Evolutionary conservation across 345 rosid genomes (phyloP), one percentile per base, ranked within the genome.

Genomic region (Salix arbutifolia): DNA sequence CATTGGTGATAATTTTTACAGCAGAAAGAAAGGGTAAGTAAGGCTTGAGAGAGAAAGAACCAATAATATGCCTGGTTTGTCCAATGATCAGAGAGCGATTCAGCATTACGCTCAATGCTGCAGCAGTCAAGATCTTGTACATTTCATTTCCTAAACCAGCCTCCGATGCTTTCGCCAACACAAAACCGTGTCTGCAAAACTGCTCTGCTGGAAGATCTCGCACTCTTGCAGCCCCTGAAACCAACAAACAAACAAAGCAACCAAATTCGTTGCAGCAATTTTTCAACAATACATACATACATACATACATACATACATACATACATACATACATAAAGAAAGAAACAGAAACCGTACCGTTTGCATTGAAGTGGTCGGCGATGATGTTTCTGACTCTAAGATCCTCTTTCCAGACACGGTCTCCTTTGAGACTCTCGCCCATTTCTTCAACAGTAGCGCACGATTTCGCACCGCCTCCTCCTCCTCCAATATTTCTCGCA

Each of bases 81-180:
- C 97, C 97, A 86, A 96, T 90, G 83, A 96, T 96, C 82, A 96
- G 86, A 21, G 99, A 96, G 83, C 99, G 95, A 82, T 93, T 93
- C 86, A 96, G 78, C 88, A 96, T 90, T 37, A 96, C 69, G 70
- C 98, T 93, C 76, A 93, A 85, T 1, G 98, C 98, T n/a, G 93
- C 99, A 35, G 84, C 96, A 26, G 93, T 90, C 74, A 96, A 87
- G 75, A 96, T 84, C 97, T 92, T 96, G 83, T 96, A 93, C 97
- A 96, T 93, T 79, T 96, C 99, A 65, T 96, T 96, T 28, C 99
- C 99, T 35, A 96, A 92, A 5, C 99, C 98, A 28, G 99, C 99
- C 86, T 93, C 98, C 1, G 99, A 93, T 67, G 99, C 88, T 81
- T 96, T 93, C 67, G 95, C 99, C 53, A 96, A 66, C 30, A 96